A percentile compares a stretch with the other conserved stretches of the same genome.
Conservation (phyloP, 1,139 yeast genomes). For the Pichia sp. region DNA sequence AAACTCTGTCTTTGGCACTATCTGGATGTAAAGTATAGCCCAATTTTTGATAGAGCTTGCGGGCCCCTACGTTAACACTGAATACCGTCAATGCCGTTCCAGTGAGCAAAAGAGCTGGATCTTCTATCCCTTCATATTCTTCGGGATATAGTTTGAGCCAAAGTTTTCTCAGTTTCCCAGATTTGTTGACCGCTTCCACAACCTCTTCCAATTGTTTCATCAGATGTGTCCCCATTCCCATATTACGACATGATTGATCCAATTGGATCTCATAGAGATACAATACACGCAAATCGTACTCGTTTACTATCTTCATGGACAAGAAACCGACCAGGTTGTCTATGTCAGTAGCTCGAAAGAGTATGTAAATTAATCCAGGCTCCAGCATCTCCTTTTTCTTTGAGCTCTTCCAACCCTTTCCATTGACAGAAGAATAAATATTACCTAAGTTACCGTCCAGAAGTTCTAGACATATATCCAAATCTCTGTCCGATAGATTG, state of each 20-base stretch:
- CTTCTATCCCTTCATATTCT: conserved; percentile 7
- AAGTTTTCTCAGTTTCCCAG: conserved; percentile 12
- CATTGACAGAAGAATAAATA: conserved; percentile 16
- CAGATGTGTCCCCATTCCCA: conserved; percentile 35
- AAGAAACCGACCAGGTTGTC: conserved; percentile 14
- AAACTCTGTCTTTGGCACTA: conserved; percentile 32
- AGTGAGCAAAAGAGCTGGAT: conserved; percentile 16
- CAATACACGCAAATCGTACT: conserved; percentile 35
- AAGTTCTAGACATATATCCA: conserved; percentile 11
- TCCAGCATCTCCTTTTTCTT: conserved; percentile 43
- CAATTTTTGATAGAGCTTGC: conserved; percentile 39
- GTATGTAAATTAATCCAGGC: conserved; percentile 33
- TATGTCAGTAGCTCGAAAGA: conserved; percentile 2
- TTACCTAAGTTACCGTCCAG: conserved; percentile 20
- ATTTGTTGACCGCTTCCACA: conserved; percentile 24
- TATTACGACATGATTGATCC: conserved; percentile 32
- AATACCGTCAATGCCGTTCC: conserved; percentile 51
- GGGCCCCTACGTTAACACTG: conserved; percentile 41
- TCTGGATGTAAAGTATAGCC: conserved; percentile 11
- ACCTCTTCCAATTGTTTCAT: conserved; percentile 36
- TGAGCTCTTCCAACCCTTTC: conserved; percentile 36
- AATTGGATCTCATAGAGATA: conserved; percentile 50
- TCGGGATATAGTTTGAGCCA: conserved; percentile 12
- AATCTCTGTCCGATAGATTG: conserved; percentile 3
- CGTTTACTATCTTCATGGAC: conserved; percentile 30